These are phyloP conservation scores for Pyrenochaeta sp. DNA, from an alignment of 2,329 filamentous ascomycete species.

Conservation along the genomic window DNA sequence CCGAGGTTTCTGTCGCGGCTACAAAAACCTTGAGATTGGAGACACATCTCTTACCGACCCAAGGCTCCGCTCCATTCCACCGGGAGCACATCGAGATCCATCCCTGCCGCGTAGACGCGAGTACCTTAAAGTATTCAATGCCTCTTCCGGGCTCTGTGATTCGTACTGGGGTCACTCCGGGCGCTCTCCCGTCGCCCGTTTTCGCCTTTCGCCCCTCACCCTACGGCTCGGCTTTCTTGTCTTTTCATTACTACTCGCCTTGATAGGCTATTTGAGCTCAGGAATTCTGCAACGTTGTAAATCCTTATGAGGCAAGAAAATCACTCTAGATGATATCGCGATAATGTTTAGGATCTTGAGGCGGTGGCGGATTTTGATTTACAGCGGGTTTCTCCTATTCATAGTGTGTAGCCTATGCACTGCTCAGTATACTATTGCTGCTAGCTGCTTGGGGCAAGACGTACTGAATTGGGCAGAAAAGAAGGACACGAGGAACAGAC, in stretches of 20 bases:
- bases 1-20: neutral
- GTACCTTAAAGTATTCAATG: neutral
- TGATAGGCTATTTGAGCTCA: neutral
- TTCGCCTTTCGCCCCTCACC: neutral
- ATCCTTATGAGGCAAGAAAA: neutral
- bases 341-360: neutral
- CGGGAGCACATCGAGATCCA: neutral
- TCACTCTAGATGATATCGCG: neutral
- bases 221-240: neutral
- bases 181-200: neutral
- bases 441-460: neutral
- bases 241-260: neutral
- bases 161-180: neutral
- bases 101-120: neutral
- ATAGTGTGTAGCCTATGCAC: neutral
- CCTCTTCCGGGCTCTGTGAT: neutral
- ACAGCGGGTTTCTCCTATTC: neutral
- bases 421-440: neutral
- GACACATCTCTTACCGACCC: neutral
- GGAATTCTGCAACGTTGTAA: neutral
- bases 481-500: too few relatives aligned
- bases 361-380: neutral
- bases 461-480: too few relatives aligned
- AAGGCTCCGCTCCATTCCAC: neutral
- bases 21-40: neutral